Percentiles rank a stretch among this genome's conserved stretches.
Evolutionary conservation across 768 basidiomycete species (phyloP).

Genomic region (Cyclocybe aegerita): DNA sequence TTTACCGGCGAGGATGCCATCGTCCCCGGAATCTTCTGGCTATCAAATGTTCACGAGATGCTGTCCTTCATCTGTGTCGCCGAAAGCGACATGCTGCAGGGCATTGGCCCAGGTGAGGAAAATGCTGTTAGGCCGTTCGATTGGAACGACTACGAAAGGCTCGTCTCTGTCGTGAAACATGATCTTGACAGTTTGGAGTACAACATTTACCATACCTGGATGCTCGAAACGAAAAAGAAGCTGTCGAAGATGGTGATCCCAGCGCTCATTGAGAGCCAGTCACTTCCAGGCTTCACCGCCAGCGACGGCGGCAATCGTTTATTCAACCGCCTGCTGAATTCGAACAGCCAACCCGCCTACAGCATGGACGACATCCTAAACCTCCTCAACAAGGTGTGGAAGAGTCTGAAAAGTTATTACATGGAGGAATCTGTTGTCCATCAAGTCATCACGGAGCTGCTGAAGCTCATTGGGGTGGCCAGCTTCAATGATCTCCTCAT

Average conservation of each 20-base stretch:
- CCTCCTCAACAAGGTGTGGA: conserved; percentile 96
- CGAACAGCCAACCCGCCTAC: conserved; percentile 85
- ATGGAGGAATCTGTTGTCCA: conserved; percentile 97
- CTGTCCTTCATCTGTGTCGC: conserved; percentile 98
- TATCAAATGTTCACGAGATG: conserved; percentile 99
- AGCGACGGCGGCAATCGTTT: conserved; percentile 90
- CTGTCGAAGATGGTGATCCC: conserved; percentile 98
- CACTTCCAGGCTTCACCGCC: conserved; percentile 95
- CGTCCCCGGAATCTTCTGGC: conserved; percentile 96
- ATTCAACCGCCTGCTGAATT: conserved; percentile 89
- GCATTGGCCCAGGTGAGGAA: conserved; percentile 95
- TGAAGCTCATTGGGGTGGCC: conserved; percentile 94
- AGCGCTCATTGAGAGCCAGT: conserved; percentile 97
- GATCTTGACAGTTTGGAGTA: conserved; percentile 98
- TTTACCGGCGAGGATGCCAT: conserved; percentile 95
- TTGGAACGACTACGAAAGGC: conserved; percentile 94
- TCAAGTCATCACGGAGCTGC: conserved; percentile 91
- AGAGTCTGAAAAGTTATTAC: conserved; percentile 96
- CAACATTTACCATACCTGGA: conserved; percentile 99
- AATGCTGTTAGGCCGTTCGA: conserved; percentile 90
- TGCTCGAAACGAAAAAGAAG: conserved; percentile 96
- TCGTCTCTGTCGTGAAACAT: conserved; percentile 98
- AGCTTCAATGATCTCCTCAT: conserved; percentile 98
- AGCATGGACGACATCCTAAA: conserved; percentile 99
- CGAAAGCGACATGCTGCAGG: conserved; percentile 98